These are phyloP conservation scores for Amauroascus verrucosus DNA, from an alignment of 2,329 filamentous ascomycete genomes.

Conservation along the genomic window DNA sequence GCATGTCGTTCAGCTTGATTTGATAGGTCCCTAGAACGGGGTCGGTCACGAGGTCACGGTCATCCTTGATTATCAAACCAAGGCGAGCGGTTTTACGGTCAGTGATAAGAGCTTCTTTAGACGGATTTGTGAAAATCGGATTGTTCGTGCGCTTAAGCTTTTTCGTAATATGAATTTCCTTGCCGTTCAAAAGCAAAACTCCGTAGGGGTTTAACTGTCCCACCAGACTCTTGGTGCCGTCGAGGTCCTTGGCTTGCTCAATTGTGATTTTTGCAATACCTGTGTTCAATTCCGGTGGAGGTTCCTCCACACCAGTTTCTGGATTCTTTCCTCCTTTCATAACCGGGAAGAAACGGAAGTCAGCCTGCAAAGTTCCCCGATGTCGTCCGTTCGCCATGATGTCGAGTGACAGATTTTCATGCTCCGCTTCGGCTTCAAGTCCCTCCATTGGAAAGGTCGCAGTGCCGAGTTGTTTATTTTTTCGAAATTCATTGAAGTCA, in stretches of 20 bases:
- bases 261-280: slow-evolving; percentile 90
- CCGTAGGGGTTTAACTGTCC: slow-evolving; percentile 89
- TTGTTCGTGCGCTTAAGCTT: slow-evolving; percentile 96
- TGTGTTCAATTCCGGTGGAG: slow-evolving; percentile 79
- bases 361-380: slow-evolving; percentile 67
- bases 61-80: slow-evolving; percentile 89
- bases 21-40: slow-evolving; percentile 85
- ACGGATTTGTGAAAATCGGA: slow-evolving; percentile 86
- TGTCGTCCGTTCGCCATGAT: slow-evolving; percentile 74
- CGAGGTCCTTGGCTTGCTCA: slow-evolving; percentile 92
- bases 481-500: slow-evolving; percentile 91
- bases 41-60: slow-evolving; percentile 73
- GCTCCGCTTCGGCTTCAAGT: slow-evolving; percentile 63
- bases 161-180: slow-evolving; percentile 78
- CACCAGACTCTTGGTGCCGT: slow-evolving; percentile 82
- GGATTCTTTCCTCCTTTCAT: slow-evolving; percentile 56
- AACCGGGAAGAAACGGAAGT: slow-evolving; percentile 92
- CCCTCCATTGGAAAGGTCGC: slow-evolving; percentile 78
- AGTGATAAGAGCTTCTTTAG: slow-evolving; percentile 89
- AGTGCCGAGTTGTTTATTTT: slow-evolving; percentile 87
- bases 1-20: slow-evolving; percentile 87
- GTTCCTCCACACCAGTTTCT: slow-evolving; percentile 66
- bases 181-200: slow-evolving; percentile 77
- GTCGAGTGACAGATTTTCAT: slow-evolving; percentile 78
- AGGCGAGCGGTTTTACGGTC: slow-evolving; percentile 84